Evolutionary conservation across 352 stramenopile genomes (phyloP).

Genomic region (Globisporangium splendens): DNA sequence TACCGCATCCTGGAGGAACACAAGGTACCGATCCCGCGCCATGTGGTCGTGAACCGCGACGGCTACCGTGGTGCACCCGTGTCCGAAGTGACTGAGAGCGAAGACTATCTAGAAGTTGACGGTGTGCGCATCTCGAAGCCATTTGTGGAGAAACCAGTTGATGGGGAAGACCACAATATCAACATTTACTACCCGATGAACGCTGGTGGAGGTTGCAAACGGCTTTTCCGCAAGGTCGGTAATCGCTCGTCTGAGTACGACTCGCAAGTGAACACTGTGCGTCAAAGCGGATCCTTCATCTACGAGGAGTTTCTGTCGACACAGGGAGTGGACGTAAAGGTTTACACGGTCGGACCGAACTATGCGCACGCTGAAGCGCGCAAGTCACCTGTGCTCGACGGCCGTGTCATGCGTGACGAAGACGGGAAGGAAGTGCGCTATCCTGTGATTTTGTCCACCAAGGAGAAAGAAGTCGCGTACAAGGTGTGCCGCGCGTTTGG

Average conservation of each 20-base stretch:
- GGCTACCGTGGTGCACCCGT: slow-evolving; percentile 61
- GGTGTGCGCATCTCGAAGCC: slow-evolving; percentile 97
- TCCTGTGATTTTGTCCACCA: slow-evolving; percentile 97
- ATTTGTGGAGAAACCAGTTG: slow-evolving; percentile 99
- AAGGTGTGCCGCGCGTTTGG: slow-evolving; percentile 79
- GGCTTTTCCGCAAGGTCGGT: slow-evolving; percentile 97
- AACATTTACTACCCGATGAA: slow-evolving; percentile 99
- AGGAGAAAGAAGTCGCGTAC: slow-evolving; percentile 98
- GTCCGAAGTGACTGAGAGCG: slow-evolving; percentile 50
- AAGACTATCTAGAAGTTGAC: slow-evolving; percentile 86
- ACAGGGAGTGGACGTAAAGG: slow-evolving; percentile 99
- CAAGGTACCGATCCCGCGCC: slow-evolving; percentile 92
- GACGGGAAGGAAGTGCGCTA: slow-evolving; percentile 99
- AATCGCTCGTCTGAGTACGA: slow-evolving; percentile 94
- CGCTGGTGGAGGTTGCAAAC: slow-evolving; percentile 98
- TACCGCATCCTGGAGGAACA: slow-evolving; percentile 92
- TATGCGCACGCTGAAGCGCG: slow-evolving; percentile 99
- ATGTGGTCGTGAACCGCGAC: slow-evolving; percentile 95
- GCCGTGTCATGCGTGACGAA: slow-evolving; percentile 95
- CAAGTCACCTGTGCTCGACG: slow-evolving; percentile 99
- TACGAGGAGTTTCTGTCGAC: slow-evolving; percentile 99
- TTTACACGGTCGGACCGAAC: slow-evolving; percentile 97
- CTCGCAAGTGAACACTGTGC: slow-evolving; percentile 94
- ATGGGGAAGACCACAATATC: slow-evolving; percentile 99
- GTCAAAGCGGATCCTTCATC: slow-evolving; percentile 90